These are phyloP conservation scores for Hamamelis virginiana DNA, from an alignment of 164 flowering plant species.

Conservation along the genomic window DNA sequence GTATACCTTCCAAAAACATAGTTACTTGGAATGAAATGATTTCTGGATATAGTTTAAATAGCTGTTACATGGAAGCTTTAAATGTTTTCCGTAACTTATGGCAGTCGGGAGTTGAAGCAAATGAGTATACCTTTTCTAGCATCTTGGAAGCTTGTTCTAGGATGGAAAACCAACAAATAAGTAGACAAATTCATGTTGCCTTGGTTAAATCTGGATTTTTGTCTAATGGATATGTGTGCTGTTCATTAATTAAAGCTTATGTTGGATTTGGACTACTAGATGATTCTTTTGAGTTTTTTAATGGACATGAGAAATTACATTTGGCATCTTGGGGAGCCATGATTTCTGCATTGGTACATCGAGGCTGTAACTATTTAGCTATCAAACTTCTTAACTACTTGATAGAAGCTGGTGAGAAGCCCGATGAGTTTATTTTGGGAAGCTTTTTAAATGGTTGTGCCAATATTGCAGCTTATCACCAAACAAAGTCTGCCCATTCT, in stretches of 20 bases:
- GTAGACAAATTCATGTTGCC: conserved; percentile 38
- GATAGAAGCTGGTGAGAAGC: conserved; percentile 34
- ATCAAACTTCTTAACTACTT: conserved; percentile 29
- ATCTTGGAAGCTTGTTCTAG: conserved; percentile 33
- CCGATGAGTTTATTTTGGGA: conserved; percentile 52
- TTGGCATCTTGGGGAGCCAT: conserved; percentile 44
- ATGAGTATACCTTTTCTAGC: conserved; percentile 37
- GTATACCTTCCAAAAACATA: conserved; percentile 12
- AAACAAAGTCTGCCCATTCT: conserved; percentile 41
- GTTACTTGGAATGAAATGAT: conserved; percentile 51
- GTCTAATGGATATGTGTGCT: conserved; percentile 27
- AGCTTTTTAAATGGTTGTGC: conserved; percentile 51
- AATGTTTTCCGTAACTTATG: conserved; percentile 29
- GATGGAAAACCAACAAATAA: conserved; percentile 22
- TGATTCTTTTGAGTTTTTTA: conserved; percentile 34
- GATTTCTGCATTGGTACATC: conserved; percentile 45
- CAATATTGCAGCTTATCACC: conserved; percentile 25
- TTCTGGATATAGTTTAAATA: conserved; percentile 34
- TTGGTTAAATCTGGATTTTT: conserved; percentile 43
- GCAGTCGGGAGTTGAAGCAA: conserved; percentile 26
- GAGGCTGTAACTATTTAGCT: conserved; percentile 33
- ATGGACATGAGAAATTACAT: conserved; percentile 27
- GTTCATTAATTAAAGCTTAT: conserved; percentile 41
- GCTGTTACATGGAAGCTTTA: conserved; percentile 26
- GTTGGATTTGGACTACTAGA: conserved; percentile 24